Evolutionary conservation across 805 yeast species (phyloP).

Genomic region (Lachancea cidri): DNA sequence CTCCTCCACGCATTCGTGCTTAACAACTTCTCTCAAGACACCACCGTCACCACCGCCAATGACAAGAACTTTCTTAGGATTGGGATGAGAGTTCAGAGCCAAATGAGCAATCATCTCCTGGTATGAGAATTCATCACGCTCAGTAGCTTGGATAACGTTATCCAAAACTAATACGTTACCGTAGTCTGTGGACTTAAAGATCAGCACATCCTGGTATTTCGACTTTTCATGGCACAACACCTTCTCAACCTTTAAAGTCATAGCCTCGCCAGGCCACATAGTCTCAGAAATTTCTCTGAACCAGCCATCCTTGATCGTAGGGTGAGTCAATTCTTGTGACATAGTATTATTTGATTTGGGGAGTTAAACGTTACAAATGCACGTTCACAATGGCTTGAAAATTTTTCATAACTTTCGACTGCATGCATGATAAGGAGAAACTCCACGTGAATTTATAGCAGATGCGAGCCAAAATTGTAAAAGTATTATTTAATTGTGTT

Average conservation of each 20-base stretch:
- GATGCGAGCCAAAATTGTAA: neutral
- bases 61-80: constrained; percentile 89
- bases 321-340: constrained; percentile 38
- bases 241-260: constrained; percentile 84
- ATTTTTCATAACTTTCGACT: neutral
- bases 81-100: constrained; percentile 87
- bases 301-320: constrained; percentile 72
- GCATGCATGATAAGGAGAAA: neutral
- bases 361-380: too few relatives aligned
- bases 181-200: constrained; percentile 87
- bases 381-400: neutral
- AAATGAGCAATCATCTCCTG: constrained; percentile 98
- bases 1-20: constrained; percentile 80
- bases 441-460: neutral
- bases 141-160: constrained; percentile 93
- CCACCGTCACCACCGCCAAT: constrained; percentile 99
- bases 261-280: constrained; percentile 99
- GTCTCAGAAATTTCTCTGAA: constrained; percentile 91
- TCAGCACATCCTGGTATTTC: constrained; percentile 87
- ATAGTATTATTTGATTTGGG: constrained; percentile 9
- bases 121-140: constrained; percentile 94
- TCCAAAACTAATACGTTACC: constrained; percentile 95
- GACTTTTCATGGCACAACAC: constrained; percentile 81
- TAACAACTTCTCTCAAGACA: constrained; percentile 89
- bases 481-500: neutral